A percentile compares a stretch with the other conserved stretches of the same genome.
Conservation (phyloP, 2,329 filamentous ascomycete species). For the Clonostachys rosea region DNA sequence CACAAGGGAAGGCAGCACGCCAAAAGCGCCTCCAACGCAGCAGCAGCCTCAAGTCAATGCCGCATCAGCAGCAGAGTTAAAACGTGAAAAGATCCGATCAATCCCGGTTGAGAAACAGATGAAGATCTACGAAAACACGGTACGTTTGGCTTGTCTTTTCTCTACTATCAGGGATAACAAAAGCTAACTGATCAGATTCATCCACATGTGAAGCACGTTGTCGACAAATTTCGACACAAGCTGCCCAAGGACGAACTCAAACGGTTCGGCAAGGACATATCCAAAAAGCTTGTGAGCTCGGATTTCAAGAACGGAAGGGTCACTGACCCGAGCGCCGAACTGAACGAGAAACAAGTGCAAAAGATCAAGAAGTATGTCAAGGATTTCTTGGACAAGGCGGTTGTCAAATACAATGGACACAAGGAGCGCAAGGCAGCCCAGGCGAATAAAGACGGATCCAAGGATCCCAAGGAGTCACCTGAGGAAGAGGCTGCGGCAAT, state of each 20-base stretch:
- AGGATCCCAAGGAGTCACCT: not conserved
- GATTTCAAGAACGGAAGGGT: slow-evolving; percentile 92
- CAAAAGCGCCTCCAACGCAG: slow-evolving; percentile 53
- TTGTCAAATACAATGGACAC: slow-evolving; percentile 57
- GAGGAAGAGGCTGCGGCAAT: slow-evolving; percentile 6
- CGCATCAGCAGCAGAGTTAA: slow-evolving; percentile 16
- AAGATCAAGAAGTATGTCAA: slow-evolving; percentile 81
- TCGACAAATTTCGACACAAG: slow-evolving; percentile 83
- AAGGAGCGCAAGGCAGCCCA: slow-evolving; percentile 55
- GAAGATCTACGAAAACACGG: slow-evolving; percentile 91
- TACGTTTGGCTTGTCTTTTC: slow-evolving; percentile 38
- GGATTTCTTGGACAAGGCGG: slow-evolving; percentile 82
- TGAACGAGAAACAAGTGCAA: slow-evolving; percentile 72
- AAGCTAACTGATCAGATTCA: slow-evolving; percentile 56
- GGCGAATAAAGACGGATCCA: not conserved
- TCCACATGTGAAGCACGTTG: slow-evolving; percentile 78
- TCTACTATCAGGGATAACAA: slow-evolving; percentile 9
- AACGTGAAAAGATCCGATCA: slow-evolving; percentile 67
- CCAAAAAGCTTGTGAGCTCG: slow-evolving; percentile 84
- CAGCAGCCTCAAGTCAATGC: slow-evolving; percentile 35
- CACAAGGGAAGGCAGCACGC: slow-evolving; percentile 56
- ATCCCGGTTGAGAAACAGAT: slow-evolving; percentile 80
- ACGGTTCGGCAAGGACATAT: slow-evolving; percentile 60
- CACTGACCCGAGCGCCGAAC: slow-evolving; percentile 64
- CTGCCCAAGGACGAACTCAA: slow-evolving; percentile 75